Base-by-base conservation (phyloP, 306 rosid genomes). In the Macrotyloma uniflorum region DNA sequence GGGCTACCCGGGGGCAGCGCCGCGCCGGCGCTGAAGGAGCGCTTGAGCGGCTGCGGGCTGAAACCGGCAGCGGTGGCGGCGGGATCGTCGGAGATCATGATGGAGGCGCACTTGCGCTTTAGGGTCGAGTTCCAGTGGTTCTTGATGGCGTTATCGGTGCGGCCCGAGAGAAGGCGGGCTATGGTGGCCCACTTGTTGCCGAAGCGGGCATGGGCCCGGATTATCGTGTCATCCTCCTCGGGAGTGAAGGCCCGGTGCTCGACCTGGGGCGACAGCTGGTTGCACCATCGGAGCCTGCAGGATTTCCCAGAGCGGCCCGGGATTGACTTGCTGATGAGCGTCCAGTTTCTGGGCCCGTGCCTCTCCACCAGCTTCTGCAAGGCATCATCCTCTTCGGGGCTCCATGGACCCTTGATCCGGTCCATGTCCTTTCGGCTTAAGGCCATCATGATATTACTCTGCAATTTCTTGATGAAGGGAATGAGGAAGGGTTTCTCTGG, bases 391-490 rank as follows among this genome's bases (percentile, higher is more conserved):
- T 95, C 99, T 54, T 93, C 99, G 5, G 98, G 97, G 80, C 97
- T 93, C 99, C 99, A 95, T 0, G 99, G 99, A 0, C 99, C 99
- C 50, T 95, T 95, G 91, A 95, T 91, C 88, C 99, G 93, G 83
- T 92, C 98, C 90, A 88, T 87, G 0, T 90, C 90, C 24, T 78
- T 89, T 3, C 88, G 68, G 80, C 11, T 74, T 3, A 79, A 18
- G 2, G 86, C 86, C 95, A 91, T 86, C 65, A 47, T 62, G 13
- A 10, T 59, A 11, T 11, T 35, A 3, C 43, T 23, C 12, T 5
- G 5, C 0, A 22, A 2, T 20, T 26, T 0, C 13, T 19, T 4
- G 36, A 11, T 8, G 20, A 38, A 67, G 16, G 11, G 15, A 35
- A 35, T 20, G 23, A 15, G 18, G 45, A 12, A 54, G 49, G 15